Evolutionary conservation across 1,139 yeast genomes (phyloP), one percentile per base, ranked within the genome.

Genomic region (Yamadazyma membranifaciens): DNA sequence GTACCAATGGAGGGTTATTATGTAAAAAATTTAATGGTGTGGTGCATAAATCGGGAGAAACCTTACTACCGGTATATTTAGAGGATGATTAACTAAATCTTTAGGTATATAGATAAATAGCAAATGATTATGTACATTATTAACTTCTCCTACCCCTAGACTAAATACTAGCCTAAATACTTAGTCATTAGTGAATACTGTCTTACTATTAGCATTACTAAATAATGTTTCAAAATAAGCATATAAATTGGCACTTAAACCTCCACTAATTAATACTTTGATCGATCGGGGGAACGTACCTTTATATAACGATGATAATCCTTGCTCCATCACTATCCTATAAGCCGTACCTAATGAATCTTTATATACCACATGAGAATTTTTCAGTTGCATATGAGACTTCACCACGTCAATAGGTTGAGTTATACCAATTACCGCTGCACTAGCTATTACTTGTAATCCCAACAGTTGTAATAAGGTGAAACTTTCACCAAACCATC

Each of bases 351-450:
- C 69, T 49, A 88, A 63, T 7, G 88, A 72, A 58, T 87, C 91
- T 38, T 78, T 78, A 59, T 85, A 86, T 3, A 80, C 57, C 26
- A 72, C 62, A 45, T 77, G 70, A 10, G 83, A 83, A 56, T 84
- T 79, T 47, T 81, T 80, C 60, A 89, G 80, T 61, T 91, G 97
- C 79, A 89, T 80, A 57, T 96, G 79, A 1, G 96, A 81, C 63
- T 92, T 92, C 39, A 91, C 67, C 4, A 89, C 89, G 64, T 92
- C 98, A 15, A 92, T 67, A 0, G 98, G 98, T 62, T 91, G 98
- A 0, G 98, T 91, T 0, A 80, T 69, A 0, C 79, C 77, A 4
- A 88, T 87, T 20, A 88, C 95, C 0, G 81, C 87, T 37, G 67
- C 63, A 27, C 81, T 83, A 31, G 81, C 78, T 1, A 78, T 62